These are phyloP conservation scores for Hydrangea macrophylla DNA, from an alignment of 148 eudicot genomes.

Conservation along the genomic window DNA sequence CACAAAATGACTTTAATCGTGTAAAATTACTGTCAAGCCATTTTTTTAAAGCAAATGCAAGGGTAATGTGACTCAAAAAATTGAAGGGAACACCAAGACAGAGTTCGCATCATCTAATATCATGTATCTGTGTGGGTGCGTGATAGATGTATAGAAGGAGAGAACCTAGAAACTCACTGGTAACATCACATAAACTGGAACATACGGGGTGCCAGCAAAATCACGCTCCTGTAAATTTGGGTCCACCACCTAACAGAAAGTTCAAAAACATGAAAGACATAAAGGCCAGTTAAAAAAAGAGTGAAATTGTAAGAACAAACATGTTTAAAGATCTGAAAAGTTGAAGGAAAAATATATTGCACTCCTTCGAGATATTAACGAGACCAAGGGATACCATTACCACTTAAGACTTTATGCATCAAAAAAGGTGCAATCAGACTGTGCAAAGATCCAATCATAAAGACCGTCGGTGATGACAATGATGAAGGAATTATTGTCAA, in stretches of 20 bases:
- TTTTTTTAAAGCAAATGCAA: too few relatives aligned
- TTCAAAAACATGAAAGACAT: background rate
- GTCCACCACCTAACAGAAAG: slow-evolving; percentile 45
- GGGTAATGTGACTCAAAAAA: too few relatives aligned
- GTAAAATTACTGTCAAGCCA: too few relatives aligned
- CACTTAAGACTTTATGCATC: background rate
- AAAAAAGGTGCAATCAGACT: background rate
- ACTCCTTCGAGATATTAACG: background rate
- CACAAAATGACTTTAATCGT: slow-evolving; percentile 4
- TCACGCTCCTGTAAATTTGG: slow-evolving; percentile 68
- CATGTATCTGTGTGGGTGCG: background rate
- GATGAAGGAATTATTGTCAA: too few relatives aligned
- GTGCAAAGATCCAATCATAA: too few relatives aligned
- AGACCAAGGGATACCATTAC: background rate
- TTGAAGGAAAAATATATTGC: background rate
- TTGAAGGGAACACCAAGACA: too few relatives aligned
- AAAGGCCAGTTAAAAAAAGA: background rate
- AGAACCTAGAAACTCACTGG: slow-evolving; percentile 56
- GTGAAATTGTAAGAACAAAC: background rate
- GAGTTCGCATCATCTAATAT: background rate
- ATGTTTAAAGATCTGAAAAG: background rate
- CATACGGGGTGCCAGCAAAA: slow-evolving; percentile 74
- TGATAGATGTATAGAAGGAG: background rate
- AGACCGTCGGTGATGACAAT: too few relatives aligned
- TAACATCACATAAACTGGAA: slow-evolving; percentile 87